Evolutionary conservation across 768 basidiomycete genomes (phyloP).

Genomic region (Chlorophyllum brunneum): DNA sequence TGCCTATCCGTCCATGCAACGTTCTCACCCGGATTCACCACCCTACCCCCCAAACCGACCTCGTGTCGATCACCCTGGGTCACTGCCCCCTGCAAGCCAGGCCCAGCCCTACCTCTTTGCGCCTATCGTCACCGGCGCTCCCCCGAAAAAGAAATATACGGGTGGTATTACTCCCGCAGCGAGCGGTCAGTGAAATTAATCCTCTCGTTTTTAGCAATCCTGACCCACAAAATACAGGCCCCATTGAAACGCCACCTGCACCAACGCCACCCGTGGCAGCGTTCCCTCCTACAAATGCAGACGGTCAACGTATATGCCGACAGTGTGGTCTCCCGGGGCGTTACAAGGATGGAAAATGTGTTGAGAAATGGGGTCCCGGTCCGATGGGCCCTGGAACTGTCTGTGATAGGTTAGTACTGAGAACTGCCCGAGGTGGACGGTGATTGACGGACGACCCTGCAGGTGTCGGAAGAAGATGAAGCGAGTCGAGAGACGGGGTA

Average conservation of each 20-base stretch:
- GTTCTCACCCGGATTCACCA: conserved; percentile 12
- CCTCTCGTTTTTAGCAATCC: neutral
- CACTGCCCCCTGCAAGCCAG: conserved; percentile 25
- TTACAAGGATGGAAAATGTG: conserved; percentile 83
- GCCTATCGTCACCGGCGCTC: conserved; percentile 69
- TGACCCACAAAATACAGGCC: conserved; percentile 4
- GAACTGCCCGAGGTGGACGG: neutral
- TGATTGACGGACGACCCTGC: neutral
- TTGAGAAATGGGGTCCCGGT: conserved; percentile 86
- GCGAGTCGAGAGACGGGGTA: conserved; percentile 71
- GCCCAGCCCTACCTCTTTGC: conserved; percentile 56
- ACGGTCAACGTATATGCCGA: conserved; percentile 73
- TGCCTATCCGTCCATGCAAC: conserved; percentile 10
- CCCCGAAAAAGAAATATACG: conserved; percentile 61
- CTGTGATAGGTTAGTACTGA: conserved; percentile 58
- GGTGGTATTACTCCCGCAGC: conserved; percentile 17
- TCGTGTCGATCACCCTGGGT: conserved; percentile 10
- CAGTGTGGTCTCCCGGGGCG: conserved; percentile 71
- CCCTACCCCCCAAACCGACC: conserved; percentile 14
- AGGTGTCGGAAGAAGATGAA: conserved; percentile 87
- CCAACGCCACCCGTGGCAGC: conserved; percentile 23
- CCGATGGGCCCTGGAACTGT: conserved; percentile 82
- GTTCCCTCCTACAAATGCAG: conserved; percentile 48
- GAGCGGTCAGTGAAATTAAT: conserved; percentile 12
- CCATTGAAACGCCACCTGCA: conserved; percentile 17